These are phyloP conservation scores for Juglanconis sp. DNA, from an alignment of 2,329 filamentous ascomycete species.

Conservation along the genomic window DNA sequence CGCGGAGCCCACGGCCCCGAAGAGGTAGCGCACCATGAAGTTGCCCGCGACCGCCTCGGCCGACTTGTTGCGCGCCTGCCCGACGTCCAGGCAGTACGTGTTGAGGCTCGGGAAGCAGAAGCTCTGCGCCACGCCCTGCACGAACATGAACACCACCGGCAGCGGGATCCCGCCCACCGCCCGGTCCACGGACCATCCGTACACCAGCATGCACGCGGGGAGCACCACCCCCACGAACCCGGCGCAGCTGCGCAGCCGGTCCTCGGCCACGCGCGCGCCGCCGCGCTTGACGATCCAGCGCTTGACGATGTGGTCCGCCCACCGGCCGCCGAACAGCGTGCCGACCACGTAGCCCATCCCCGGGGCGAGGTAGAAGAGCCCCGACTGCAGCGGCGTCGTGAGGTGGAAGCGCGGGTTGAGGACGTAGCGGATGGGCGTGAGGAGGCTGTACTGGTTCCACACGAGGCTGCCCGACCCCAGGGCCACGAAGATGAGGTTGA, in stretches of 20 bases:
- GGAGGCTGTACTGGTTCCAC: slow-evolving; percentile 68
- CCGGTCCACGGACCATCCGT: slow-evolving; percentile 53
- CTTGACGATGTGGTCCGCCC: slow-evolving; percentile 60
- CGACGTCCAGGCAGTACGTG: slow-evolving; percentile 77
- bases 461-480: slow-evolving; percentile 58
- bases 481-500: slow-evolving; percentile 50
- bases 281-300: slow-evolving; percentile 51
- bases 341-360: slow-evolving; percentile 64
- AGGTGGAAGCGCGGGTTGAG: slow-evolving; percentile 68
- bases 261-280: slow-evolving; percentile 63
- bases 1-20: slow-evolving; percentile 68
- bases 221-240: slow-evolving; percentile 57
- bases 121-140: slow-evolving; percentile 65
- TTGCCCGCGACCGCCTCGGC: slow-evolving; percentile 77
- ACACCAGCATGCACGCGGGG: slow-evolving; percentile 64
- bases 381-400: slow-evolving; percentile 59
- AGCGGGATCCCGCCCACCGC: slow-evolving; percentile 41
- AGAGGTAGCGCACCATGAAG: slow-evolving; percentile 73
- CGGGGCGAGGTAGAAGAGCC: slow-evolving; percentile 68
- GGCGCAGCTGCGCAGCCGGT: slow-evolving; percentile 60
- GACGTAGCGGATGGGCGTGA: slow-evolving; percentile 67
- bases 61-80: slow-evolving; percentile 56
- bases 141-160: slow-evolving; percentile 64
- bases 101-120: slow-evolving; percentile 69
- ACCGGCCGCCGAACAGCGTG: slow-evolving; percentile 65